Base-by-base conservation (phyloP, 225 moss, liverwort and hornwort genomes). In the Lunularia cruciata region DNA sequence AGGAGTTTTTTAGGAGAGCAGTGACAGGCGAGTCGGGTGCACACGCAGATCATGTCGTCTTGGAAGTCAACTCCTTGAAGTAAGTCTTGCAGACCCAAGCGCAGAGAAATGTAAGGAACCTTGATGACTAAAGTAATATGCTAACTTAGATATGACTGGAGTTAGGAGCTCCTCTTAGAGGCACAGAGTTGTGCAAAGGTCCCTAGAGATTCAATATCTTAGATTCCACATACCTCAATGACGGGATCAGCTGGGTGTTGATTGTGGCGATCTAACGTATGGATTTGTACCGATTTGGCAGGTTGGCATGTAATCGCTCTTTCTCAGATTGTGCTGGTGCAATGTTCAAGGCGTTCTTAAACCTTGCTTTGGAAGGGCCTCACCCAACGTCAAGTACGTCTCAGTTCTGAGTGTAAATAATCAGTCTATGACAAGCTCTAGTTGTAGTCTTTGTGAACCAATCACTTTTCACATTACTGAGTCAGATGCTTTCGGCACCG, bases 261-360 rank as follows among this genome's bases (percentile, higher is more conserved):
- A n/a, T n/a, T n/a, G n/a, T n/a, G n/a, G n/a, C n/a, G n/a, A n/a
- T n/a, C n/a, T n/a, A n/a, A n/a, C n/a, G n/a, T n/a, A n/a, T n/a
- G n/a, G n/a, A n/a, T n/a, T 37, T 7, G 6, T 2, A 38, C 28
- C 0, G 30, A 6, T 26, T 16, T 63, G 47, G 74, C 83, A 96
- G 95, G 82, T 73, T 98, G 72, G 92, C 86, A 22, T 77, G 54
- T 47, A 81, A 92, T 70, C 89, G 92, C 61, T 83, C 92, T 19
- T 92, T 98, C 81, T 89, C 87, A 62, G 98, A 98, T 67, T 93
- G 93, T 78, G 89, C 93, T 46, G 98, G 89, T 79, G 98, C 98
- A 56, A 88, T 98, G 93, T 98, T 98, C 57, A 84, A 64, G 66
- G 83, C 89, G 43, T 77, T 93, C 36, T 74, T 93, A 77, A 88